A percentile compares a stretch with the other conserved stretches of the same genome.
These are phyloP conservation scores for Cubamyces lactineus DNA, from an alignment of 768 basidiomycete genomes.

Conservation along the genomic window DNA sequence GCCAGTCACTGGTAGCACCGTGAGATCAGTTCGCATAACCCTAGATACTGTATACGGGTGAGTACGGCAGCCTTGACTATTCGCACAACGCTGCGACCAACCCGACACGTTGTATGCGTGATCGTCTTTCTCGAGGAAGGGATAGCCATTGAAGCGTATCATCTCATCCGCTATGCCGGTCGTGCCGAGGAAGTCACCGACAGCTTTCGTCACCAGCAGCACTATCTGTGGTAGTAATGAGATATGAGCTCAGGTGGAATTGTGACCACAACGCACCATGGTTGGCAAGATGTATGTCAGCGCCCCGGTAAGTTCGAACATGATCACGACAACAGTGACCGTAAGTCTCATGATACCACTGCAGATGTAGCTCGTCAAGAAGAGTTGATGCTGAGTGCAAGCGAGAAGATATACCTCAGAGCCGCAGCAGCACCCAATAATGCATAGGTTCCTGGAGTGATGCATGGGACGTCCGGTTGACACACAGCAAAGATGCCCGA, in stretches of 20 bases:
- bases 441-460: conserved; percentile 98
- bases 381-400: background rate
- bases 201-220: conserved; percentile 93
- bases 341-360: conserved; percentile 98
- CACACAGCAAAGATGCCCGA: conserved; percentile 91
- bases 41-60: conserved; percentile 62
- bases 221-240: conserved; percentile 70
- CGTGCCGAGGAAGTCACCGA: conserved; percentile 91
- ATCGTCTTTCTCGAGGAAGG: conserved; percentile 95
- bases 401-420: conserved; percentile 58
- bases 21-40: conserved; percentile 86
- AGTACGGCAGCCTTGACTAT: background rate
- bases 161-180: conserved; percentile 96
- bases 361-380: background rate
- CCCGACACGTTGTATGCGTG: conserved; percentile 90
- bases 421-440: conserved; percentile 97
- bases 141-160: conserved; percentile 97
- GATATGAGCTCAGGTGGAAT: background rate
- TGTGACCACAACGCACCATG: conserved; percentile 64
- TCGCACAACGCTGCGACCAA: conserved; percentile 39
- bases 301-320: conserved; percentile 98
- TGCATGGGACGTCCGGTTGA: conserved; percentile 90
- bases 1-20: conserved; percentile 72
- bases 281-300: conserved; percentile 96
- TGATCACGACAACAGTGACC: conserved; percentile 97